Base-by-base conservation (phyloP, 2,329 filamentous ascomycete genomes). In the Ilyonectria mors-panacis region DNA sequence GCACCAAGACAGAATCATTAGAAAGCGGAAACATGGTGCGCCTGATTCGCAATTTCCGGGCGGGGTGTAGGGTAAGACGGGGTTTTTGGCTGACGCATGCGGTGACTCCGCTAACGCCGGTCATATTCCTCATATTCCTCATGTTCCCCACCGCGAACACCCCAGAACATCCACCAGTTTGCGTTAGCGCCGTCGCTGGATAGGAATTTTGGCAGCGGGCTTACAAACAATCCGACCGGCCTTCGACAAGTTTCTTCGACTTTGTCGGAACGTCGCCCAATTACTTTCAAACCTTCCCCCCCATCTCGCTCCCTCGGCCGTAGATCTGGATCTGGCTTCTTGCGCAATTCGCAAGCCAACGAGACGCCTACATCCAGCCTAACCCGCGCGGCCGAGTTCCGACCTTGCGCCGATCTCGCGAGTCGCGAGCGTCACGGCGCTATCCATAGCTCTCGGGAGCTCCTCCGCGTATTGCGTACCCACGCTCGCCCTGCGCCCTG, bases 31-130 rank as follows among this genome's bases (percentile, higher is more conserved):
- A 23, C 48, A 6, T 42, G 37, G 17, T 17, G 37, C 15, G 6
- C 17, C 13, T 17, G 15, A 7, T 42, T 17, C 15, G 37, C 39
- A 42, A 8, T 39, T 17, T 39, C 37, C 17, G 13, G 10, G 37
- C 17, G 3, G 13, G 37, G n/a, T 62, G 21, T n/a, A 62, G 59
- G 59, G 59, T 45, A 58, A 17, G 37, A 44, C 44, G 57, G 57
- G 21, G 6, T 60, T 57, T 58, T 66, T 45, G 47, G 53, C 58
- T 28, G 58, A 58, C 35, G 47, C 30, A 61, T 37, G 51, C 63
- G 63, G 53, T 61, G 63, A 54, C 58, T 50, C 39, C 53, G 56
- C 57, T 66, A 66, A 61, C 53, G 58, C 63, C 63, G 63, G 62
- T 39, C 37, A 42, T 21, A 28, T 59, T 30, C 33, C 33, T 39